Evolutionary conservation across 192 early-diverging fungal genomes (phyloP), one percentile per base, ranked within the genome.

Genomic region (Spinellus fusiger): DNA sequence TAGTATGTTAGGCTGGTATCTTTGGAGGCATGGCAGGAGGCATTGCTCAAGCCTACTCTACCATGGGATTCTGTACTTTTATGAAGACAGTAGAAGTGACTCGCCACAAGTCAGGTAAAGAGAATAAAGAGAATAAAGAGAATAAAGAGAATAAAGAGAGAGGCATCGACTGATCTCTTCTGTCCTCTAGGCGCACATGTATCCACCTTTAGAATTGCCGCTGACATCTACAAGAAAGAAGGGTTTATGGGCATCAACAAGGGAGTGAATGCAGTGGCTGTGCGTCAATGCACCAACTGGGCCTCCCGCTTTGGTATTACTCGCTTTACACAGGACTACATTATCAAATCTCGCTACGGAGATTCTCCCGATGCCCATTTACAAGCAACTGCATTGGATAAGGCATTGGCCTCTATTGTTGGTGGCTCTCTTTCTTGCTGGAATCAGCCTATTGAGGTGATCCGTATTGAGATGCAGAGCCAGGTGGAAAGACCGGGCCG

Each of bases 61-160:
- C 96, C 22, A 98, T 98, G 96, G 96, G 96, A n/a, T 97, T 97
- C 78, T 97, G 95, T 74, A 98, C 96, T 0, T 96, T 96, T 76
- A 96, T 98, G 96, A 93, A 94, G 81, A 97, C 96, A 3, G 90
- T 91, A n/a, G 96, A 98, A 65, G 95, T 98, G 31, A 98, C 96
- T 6, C 87, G 94, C 47, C 91, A 93, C 80, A 98, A 98, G 80
- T 76, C 80, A 34, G 80, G 64, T 65, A 56, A 63, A 34, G 23
- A 62, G 9, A 58, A 58, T 12, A 57, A 8, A 58, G 28, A 33
- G 44, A 57, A 57, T 26, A 58, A 58, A 46, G 23, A 58, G 12
- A 4, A 27, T 6, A 28, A 6, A 32, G 8, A 53, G 8, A 23
- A 16, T n/a, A 29, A 5, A 54, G 34, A 54, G 31, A 46, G 44